Evolutionary conservation across 2,329 filamentous ascomycete species (phyloP), one percentile per base, ranked within the genome.

Genomic region (Ascochyta viciae-villosae): DNA sequence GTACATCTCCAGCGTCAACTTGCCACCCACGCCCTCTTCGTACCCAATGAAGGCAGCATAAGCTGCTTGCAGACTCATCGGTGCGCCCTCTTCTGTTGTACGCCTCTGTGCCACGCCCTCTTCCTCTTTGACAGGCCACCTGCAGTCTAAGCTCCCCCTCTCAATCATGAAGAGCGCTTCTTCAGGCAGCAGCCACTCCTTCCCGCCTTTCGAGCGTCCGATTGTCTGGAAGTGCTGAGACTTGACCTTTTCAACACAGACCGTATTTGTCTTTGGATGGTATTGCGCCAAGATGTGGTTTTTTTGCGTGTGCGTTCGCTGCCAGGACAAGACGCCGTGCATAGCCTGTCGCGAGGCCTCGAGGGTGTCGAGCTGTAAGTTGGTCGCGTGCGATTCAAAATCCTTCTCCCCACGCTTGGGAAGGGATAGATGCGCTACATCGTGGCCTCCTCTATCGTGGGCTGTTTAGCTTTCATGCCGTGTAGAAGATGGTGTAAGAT

Each of bases 321-420:
- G 89, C 73, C 89, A 89, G 47, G 87, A 84, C 51, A 98, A 83
- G 2, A 94, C 93, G 66, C 92, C 88, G 76, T 96, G 90, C 89
- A 99, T 95, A 19, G 93, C 94, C 64, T 85, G 83, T 50, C 94
- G 87, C 60, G 92, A 96, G 42, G 90, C 85, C 69, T 92, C 89
- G 47, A 99, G 87, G 8, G 89, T 85, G 53, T 85, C 83, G 62
- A 89, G 87, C 76, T 99, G 95, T 29, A 90, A 86, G 29, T 86
- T 85, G 2, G 95, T 98, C 43, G 91, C 90, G 77, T 98, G 92
- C 26, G 90, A 88, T 78, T 98, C 95, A 74, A 97, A 99, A 78
- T 99, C 95, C 76, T 99, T 99, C 74, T 96, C 92, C 58, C 95
- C 95, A 61, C 92, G 91, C 63, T 94, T 92, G 33, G 96, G 92